These are phyloP conservation scores for Stygiomarasmius scandens DNA, from an alignment of 1,284 basidiomycete genomes.

Conservation along the genomic window DNA sequence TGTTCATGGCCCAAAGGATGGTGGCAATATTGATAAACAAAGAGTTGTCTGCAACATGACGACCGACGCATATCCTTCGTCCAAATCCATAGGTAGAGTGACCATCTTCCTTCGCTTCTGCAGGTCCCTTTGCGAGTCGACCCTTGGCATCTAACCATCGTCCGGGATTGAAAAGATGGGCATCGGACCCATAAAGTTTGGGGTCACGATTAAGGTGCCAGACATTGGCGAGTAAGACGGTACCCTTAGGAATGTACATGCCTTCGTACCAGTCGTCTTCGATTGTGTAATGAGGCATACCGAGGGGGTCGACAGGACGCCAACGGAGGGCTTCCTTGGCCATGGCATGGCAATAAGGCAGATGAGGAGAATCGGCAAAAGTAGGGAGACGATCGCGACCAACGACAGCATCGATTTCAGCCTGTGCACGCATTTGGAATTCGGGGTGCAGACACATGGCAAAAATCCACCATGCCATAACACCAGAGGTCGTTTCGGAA, in stretches of 20 bases:
- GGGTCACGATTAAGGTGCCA: constrained; percentile 20
- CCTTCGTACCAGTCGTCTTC: constrained; percentile 29
- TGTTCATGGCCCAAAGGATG: constrained; percentile 20
- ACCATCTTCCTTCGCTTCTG: constrained; percentile 7
- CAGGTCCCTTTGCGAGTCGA: neutral
- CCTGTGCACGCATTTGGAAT: constrained; percentile 29
- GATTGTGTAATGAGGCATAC: constrained; percentile 22
- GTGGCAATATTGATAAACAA: constrained; percentile 21
- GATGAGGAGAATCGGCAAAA: constrained; percentile 28
- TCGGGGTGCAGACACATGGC: constrained; percentile 33
- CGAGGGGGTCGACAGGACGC: constrained; percentile 24
- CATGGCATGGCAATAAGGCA: constrained; percentile 32
- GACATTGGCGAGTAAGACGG: constrained; percentile 26
- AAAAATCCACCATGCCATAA: constrained; percentile 29
- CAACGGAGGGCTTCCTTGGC: constrained; percentile 36
- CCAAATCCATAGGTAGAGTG: constrained; percentile 17
- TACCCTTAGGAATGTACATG: constrained; percentile 27
- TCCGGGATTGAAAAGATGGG: constrained; percentile 11
- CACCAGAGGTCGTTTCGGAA: constrained; percentile 21
- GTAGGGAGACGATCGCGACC: constrained; percentile 27
- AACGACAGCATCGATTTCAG: constrained; percentile 27
- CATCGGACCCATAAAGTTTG: constrained; percentile 15
- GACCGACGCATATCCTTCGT: constrained; percentile 16
- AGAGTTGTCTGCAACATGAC: constrained; percentile 21
- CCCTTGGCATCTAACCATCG: constrained; percentile 12